phyloP scores from a whole-genome alignment of 768 basidiomycete genomes.

The Lactarius quietus region DNA sequence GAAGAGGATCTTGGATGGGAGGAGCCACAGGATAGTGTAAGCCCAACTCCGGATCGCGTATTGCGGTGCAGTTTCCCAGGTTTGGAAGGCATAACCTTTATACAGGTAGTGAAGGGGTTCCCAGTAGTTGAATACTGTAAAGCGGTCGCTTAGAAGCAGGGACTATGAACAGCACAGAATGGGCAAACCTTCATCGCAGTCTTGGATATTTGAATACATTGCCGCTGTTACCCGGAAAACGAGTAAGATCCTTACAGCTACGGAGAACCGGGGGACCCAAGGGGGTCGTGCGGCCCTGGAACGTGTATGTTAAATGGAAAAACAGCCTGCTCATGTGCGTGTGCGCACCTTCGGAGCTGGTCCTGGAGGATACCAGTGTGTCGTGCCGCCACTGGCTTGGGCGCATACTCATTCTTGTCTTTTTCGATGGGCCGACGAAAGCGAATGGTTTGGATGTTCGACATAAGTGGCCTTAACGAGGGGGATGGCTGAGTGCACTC shows the following conservation, averaged over 20 bases:
- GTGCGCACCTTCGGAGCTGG: slow-evolving; percentile 61
- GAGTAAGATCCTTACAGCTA: slow-evolving; percentile 80
- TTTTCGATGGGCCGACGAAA: slow-evolving; percentile 33
- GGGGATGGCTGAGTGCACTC: neutral
- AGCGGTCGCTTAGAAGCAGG: neutral
- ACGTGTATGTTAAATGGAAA: slow-evolving; percentile 16
- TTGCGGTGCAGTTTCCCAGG: slow-evolving; percentile 92
- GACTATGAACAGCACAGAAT: neutral
- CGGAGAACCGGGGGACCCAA: slow-evolving; percentile 81
- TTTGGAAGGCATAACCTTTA: slow-evolving; percentile 88
- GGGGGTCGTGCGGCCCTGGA: slow-evolving; percentile 65
- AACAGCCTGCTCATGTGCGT: neutral
- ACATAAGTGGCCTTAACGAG: slow-evolving; percentile 9
- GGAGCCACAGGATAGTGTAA: slow-evolving; percentile 80
- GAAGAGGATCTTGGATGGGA: slow-evolving; percentile 56
- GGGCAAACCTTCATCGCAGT: slow-evolving; percentile 89
- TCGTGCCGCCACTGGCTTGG: slow-evolving; percentile 32
- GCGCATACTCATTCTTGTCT: slow-evolving; percentile 24
- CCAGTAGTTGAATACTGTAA: slow-evolving; percentile 95
- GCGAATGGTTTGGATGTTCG: slow-evolving; percentile 34
- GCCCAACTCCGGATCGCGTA: slow-evolving; percentile 96
- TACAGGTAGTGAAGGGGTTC: slow-evolving; percentile 94
- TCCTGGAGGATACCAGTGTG: slow-evolving; percentile 77
- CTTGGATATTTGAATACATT: slow-evolving; percentile 93
- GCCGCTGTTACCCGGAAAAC: slow-evolving; percentile 78